Base-by-base conservation (phyloP, 352 stramenopile species). In the Lagenidium giganteum region DNA sequence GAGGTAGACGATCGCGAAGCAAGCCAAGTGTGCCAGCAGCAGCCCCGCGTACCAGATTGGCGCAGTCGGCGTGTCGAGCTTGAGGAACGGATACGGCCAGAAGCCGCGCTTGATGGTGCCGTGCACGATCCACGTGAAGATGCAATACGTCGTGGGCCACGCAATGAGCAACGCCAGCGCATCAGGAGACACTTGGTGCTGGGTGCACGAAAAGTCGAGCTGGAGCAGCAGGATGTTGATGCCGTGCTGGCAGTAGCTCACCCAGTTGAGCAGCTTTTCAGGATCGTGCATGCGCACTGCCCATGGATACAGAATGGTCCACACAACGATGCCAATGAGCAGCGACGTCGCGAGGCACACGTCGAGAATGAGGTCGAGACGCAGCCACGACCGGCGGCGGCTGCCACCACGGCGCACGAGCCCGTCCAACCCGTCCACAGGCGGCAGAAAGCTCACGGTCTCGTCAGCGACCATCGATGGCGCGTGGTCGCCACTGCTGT, bases 31-130 rank as follows among this genome's bases (percentile, higher is more conserved):
- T 9, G 70, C 70, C 27, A 70, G 38, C 16, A 90, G 48, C 20
- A 87, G 31, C 5, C 72, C 67, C 5, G 54, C 65, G 45, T 88
- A 93, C 80, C 77, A 89, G 20, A 87, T 39, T 3, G 77, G 77
- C 2, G 80, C 75, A 57, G 57, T 87, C 5, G 75, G 80, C n/a
- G 74, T 87, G 36, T 88, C 39, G 17, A 87, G 32, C 17, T 83
- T 47, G 18, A 93, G 47, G 53, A 93, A 93, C 30, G 80, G 80
- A 37, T 93, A 93, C 14, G 77, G 80, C 80, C 77, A 93, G 43
- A 87, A 87, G 16, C 71, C 70, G 29, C 66, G 67, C 6, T 66
- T 67, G 29, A 86, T 58, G 0, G 66, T 84, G 27, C 64, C 70
- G 49, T 93, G 80, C 18, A 93, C 47, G 29, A 89, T 70, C 77